Percentiles rank a stretch among this genome's conserved stretches.
phyloP scores from a whole-genome alignment of 1,139 yeast genomes.

The Hanseniaspora sp. region DNA sequence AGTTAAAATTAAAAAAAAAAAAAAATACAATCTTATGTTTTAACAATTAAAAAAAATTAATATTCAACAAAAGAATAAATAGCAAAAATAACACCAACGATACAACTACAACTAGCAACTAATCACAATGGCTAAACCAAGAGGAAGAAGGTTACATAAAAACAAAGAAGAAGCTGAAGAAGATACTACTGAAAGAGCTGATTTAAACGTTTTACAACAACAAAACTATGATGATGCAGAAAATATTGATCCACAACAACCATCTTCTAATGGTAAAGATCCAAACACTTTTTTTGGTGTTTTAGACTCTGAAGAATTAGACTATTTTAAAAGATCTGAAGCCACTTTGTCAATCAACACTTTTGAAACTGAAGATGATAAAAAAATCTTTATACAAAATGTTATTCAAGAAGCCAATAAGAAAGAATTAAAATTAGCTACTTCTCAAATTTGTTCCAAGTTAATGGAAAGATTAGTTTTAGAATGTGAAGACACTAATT shows the following conservation, averaged over 20 bases:
- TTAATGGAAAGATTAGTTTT: constrained; percentile 77
- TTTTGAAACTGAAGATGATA: constrained; percentile 64
- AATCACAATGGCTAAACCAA: constrained; percentile 34
- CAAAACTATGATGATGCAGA: constrained; percentile 12
- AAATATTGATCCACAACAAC: constrained; percentile 11
- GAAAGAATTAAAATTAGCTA: constrained; percentile 81
- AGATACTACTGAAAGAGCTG: background rate
- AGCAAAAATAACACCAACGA: too few species aligned
- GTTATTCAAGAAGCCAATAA: constrained; percentile 81
- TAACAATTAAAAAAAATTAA: background rate
- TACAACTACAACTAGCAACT: background rate
- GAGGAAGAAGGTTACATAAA: constrained; percentile 61
- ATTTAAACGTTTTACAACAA: constrained; percentile 14
- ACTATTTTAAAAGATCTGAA: constrained; percentile 87
- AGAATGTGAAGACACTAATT: constrained; percentile 51
- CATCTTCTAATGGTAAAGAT: constrained; percentile 17
- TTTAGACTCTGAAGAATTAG: constrained; percentile 71
- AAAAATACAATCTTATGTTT: too few species aligned
- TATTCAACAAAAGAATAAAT: background rate
- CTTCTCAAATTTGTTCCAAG: constrained; percentile 90
- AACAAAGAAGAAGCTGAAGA: constrained; percentile 29
- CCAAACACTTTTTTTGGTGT: constrained; percentile 66
- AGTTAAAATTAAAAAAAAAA: too few species aligned
- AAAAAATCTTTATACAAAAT: constrained; percentile 57
- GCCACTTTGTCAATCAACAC: constrained; percentile 72